These are phyloP conservation scores for Sparassis latifolia DNA, from an alignment of 1,284 basidiomycete genomes.

Conservation along the genomic window DNA sequence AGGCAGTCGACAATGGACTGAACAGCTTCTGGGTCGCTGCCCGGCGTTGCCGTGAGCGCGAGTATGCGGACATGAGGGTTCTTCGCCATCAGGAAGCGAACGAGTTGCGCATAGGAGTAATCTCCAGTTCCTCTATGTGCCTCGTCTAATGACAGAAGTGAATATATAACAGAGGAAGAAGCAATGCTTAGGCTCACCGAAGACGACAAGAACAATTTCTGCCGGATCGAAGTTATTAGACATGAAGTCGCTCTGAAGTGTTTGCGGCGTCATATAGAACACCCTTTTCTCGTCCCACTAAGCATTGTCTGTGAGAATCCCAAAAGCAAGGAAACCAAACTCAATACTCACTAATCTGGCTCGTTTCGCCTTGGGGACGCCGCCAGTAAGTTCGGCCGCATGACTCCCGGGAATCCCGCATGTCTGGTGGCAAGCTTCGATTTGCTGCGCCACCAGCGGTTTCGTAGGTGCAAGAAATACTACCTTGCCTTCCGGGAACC, in stretches of 20 bases:
- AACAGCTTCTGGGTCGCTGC: constrained; percentile 79
- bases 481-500: constrained; percentile 92
- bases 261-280: constrained; percentile 98
- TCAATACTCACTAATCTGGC: constrained; percentile 51
- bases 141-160: constrained; percentile 59
- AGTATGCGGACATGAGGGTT: constrained; percentile 93
- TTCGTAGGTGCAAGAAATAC: constrained; percentile 96
- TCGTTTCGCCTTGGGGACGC: constrained; percentile 44
- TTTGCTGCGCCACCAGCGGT: constrained; percentile 93
- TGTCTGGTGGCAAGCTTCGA: constrained; percentile 87
- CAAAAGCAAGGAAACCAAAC: neutral
- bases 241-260: constrained; percentile 83
- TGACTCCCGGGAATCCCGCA: constrained; percentile 91
- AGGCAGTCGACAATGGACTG: constrained; percentile 90
- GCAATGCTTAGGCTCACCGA: constrained; percentile 42
- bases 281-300: constrained; percentile 86
- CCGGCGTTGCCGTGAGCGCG: constrained; percentile 94
- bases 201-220: constrained; percentile 78
- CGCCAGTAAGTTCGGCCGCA: constrained; percentile 85
- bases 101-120: constrained; percentile 88
- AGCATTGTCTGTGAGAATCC: neutral
- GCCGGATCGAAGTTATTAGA: constrained; percentile 70
- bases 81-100: constrained; percentile 87
- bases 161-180: neutral
- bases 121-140: constrained; percentile 93